Percentiles rank a stretch among this genome's conserved stretches.
Conservation (phyloP, 495 filamentous ascomycete species). For the Poronia punctata region DNA sequence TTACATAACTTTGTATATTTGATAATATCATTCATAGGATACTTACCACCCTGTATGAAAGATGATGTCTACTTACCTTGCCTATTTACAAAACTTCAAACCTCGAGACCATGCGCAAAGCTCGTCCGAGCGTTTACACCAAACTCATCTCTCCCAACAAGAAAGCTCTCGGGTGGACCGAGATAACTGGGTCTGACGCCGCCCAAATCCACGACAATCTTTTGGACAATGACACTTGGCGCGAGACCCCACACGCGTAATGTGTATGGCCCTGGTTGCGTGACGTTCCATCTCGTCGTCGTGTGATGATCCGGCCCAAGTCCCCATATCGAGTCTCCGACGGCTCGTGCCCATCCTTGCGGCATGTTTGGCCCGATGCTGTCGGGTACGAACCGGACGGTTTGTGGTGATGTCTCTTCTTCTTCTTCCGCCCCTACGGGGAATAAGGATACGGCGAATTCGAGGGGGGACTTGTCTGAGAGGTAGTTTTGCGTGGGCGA, state of each 20-base stretch:
- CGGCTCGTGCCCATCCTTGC: slow-evolving; percentile 49
- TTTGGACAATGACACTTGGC: slow-evolving; percentile 61
- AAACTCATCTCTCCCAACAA: slow-evolving; percentile 37
- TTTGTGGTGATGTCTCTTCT: slow-evolving; percentile 36
- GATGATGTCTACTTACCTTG: too few species aligned
- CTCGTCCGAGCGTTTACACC: slow-evolving; percentile 36
- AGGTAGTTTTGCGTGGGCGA: slow-evolving; percentile 55
- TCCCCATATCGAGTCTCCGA: slow-evolving; percentile 54
- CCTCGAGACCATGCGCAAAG: slow-evolving; percentile 21
- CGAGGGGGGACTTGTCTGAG: slow-evolving; percentile 49
- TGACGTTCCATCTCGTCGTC: slow-evolving; percentile 44
- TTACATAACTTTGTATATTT: too few species aligned
- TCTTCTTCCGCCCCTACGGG: slow-evolving; percentile 20
- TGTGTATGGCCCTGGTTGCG: slow-evolving; percentile 45
- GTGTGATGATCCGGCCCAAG: slow-evolving; percentile 36
- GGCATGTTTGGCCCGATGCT: slow-evolving; percentile 44
- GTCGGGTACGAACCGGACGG: slow-evolving; percentile 45
- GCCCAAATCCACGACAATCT: slow-evolving; percentile 59
- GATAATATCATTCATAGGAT: too few species aligned
- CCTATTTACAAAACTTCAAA: too few species aligned
- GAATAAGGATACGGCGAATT: slow-evolving; percentile 52
- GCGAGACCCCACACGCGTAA: slow-evolving; percentile 57
- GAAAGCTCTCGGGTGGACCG: slow-evolving; percentile 62
- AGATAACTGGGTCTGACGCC: slow-evolving; percentile 60
- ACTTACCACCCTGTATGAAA: too few species aligned